A percentile compares a stretch with the other conserved stretches of the same genome.
phyloP scores from a whole-genome alignment of 176 grass and related monocot genomes.

The Dactylis glomerata region DNA sequence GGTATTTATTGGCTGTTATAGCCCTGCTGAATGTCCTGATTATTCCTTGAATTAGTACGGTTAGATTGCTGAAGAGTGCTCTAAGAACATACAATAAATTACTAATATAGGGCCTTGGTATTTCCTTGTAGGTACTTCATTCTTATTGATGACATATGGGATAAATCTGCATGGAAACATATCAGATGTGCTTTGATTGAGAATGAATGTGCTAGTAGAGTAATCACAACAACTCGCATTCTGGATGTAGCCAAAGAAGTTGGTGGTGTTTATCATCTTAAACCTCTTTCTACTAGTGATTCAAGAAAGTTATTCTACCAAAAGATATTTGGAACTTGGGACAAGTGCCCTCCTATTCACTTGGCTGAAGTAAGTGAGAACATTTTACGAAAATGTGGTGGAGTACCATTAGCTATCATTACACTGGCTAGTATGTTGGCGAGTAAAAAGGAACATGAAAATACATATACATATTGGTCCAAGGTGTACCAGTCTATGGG shows the following conservation, averaged over 20 bases:
- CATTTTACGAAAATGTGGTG: too few relatives aligned
- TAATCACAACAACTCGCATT: neutral
- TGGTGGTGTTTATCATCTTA: too few relatives aligned
- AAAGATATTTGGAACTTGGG: too few relatives aligned
- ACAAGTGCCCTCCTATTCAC: too few relatives aligned
- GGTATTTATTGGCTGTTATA: neutral
- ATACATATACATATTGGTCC: too few relatives aligned
- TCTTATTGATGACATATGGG: constrained; percentile 21
- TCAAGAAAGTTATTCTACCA: too few relatives aligned
- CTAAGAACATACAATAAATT: neutral
- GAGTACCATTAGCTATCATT: too few relatives aligned
- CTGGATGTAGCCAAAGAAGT: too few relatives aligned
- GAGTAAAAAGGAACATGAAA: too few relatives aligned
- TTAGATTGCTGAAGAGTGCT: neutral
- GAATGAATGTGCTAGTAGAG: neutral
- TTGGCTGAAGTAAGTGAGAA: too few relatives aligned
- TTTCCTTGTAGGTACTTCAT: neutral
- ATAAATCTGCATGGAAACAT: neutral
- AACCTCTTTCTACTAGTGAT: too few relatives aligned
- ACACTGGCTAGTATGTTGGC: too few relatives aligned
- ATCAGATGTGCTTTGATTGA: neutral
- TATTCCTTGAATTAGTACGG: neutral
- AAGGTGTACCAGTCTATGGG: constrained; percentile 12
- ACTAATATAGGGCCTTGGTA: neutral
- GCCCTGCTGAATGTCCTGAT: neutral